Evolutionary conservation across 352 stramenopile genomes (phyloP), one percentile per base, ranked within the genome.

Genomic region (Blastocystis sp.): DNA sequence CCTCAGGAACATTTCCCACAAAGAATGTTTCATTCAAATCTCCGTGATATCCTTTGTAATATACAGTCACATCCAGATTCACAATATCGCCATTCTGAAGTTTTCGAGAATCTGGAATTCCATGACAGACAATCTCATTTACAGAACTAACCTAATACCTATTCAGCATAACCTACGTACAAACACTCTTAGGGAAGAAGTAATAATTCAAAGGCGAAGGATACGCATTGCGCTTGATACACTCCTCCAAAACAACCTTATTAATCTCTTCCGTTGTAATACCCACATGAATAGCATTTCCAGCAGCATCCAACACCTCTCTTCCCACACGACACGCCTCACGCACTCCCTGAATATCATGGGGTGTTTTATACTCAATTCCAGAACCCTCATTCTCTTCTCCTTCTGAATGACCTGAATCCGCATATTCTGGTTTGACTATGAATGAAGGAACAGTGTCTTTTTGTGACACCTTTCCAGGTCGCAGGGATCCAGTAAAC

Each of bases 21-120:
- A 97, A 90, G 89, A 97, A 98, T 24, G 96, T 98, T 89, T 98
- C 96, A 89, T 98, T 98, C 67, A 98, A 91, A 89, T 99, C 96
- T 49, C 92, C 93, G 89, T 99, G 96, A 89, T 95, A 98, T 54
- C 96, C 96, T 88, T 98, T 91, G 83, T 97, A 94, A 91, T 96
- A 98, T 2, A 96, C 94, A 6, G 94, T 96, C 9, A 99, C 92
- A 90, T 99, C 96, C 46, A 99, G 92, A 90, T 99, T 99, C 16
- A 98, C 94, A 91, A 99, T 98, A 88, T 98, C 96, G 21, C 95
- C 96, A 24, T 97, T 92, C 88, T 97, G 87, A 54, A 99, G 90
- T 21, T 95, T 91, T 75, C 95, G 90, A 83, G 92, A 95, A 92
- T 98, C 96, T 1, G 96, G 96, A 88, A 98, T 98, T 24, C 96